Evolutionary conservation across 2,329 filamentous ascomycete genomes (phyloP).

Genomic region (Ceratocystis colombiana): DNA sequence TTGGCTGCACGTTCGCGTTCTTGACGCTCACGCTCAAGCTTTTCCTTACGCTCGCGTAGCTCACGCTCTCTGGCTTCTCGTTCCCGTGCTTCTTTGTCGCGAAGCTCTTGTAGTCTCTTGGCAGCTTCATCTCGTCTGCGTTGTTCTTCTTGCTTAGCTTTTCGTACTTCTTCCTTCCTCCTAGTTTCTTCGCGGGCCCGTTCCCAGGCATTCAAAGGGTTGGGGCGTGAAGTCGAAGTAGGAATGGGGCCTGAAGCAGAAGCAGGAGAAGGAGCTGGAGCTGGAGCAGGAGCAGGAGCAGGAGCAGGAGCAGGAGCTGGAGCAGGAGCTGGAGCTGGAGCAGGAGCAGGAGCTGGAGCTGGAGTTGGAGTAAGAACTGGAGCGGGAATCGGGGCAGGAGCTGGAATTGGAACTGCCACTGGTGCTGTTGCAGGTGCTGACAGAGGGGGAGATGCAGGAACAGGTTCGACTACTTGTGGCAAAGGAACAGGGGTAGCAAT

Average conservation of each 20-base stretch:
- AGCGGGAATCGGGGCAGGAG: neutral
- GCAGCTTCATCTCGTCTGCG: conserved; percentile 49
- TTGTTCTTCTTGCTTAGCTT: conserved; percentile 49
- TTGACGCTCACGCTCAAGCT: conserved; percentile 24
- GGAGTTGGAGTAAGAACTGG: neutral
- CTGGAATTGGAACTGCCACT: neutral
- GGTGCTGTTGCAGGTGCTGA: neutral
- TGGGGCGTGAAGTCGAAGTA: neutral
- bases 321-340: neutral
- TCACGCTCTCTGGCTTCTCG: conserved; percentile 34
- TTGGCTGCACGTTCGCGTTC: conserved; percentile 20
- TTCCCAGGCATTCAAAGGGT: conserved; percentile 44
- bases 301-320: neutral
- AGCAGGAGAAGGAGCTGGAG: neutral
- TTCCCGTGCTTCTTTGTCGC: conserved; percentile 46
- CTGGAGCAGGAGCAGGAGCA: neutral
- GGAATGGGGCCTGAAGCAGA: neutral
- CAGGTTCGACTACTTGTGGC: neutral
- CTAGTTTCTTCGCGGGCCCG: conserved; percentile 58
- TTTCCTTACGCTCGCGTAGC: conserved; percentile 25
- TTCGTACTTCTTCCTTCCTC: conserved; percentile 54
- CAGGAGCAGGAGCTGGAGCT: neutral
- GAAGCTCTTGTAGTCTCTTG: conserved; percentile 43
- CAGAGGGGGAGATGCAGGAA: neutral
- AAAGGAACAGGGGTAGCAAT: conserved; percentile 1